Conservation (phyloP, 2,329 filamentous ascomycete species). For the Lachnellula hyalina region DNA sequence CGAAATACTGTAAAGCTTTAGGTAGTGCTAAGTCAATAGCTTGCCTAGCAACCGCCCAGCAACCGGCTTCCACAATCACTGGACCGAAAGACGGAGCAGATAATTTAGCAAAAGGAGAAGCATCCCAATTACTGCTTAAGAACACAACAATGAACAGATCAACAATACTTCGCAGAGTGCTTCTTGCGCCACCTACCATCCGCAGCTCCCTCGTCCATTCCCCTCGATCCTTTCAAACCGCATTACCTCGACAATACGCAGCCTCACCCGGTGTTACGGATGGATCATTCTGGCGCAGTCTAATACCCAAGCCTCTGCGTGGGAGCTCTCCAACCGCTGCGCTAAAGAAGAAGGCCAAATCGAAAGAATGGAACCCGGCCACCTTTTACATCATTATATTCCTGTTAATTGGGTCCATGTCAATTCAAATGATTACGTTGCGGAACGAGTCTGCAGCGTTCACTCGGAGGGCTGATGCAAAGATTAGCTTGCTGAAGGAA, state of each 20-base stretch:
- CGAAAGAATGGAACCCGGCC: constrained; percentile 71
- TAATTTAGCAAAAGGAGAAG: not conserved
- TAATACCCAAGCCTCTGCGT: constrained; percentile 66
- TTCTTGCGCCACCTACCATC: constrained; percentile 22
- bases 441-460: constrained; percentile 70
- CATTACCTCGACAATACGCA: constrained; percentile 19
- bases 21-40: too few relatives aligned
- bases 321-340: constrained; percentile 35
- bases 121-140: not conserved
- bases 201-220: constrained; percentile 18
- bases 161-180: constrained; percentile 17
- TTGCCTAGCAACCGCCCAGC: too few relatives aligned
- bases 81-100: too few relatives aligned
- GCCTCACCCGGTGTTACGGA: constrained; percentile 35
- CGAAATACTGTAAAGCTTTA: not conserved
- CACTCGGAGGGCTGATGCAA: constrained; percentile 70
- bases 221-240: constrained; percentile 4
- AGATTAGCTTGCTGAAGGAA: constrained; percentile 71
- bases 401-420: constrained; percentile 86
- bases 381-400: constrained; percentile 80
- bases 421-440: constrained; percentile 84
- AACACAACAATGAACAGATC: constrained; percentile 20
- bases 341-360: constrained; percentile 38
- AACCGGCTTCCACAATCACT: too few relatives aligned
- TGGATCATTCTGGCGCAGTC: constrained; percentile 57